Evolutionary conservation across 257 asterid genomes (phyloP).

Genomic region (Rhazya stricta): DNA sequence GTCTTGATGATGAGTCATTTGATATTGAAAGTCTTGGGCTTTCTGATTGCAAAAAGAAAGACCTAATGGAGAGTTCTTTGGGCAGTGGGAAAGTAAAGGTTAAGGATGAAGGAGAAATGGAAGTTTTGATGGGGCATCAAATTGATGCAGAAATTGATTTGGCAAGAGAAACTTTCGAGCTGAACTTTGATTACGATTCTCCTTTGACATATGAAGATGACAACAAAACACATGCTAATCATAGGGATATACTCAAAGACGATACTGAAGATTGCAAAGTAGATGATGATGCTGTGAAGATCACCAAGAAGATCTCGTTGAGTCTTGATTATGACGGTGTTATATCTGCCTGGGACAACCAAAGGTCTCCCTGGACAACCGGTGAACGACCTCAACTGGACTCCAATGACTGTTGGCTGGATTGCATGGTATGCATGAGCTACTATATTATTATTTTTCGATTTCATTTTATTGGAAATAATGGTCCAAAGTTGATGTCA

Average conservation of each 20-base stretch:
- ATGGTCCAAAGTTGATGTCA: not conserved
- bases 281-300: constrained; percentile 19
- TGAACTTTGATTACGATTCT: constrained; percentile 53
- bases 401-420: constrained; percentile 53
- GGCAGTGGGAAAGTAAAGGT: constrained; percentile 38
- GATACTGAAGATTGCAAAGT: constrained; percentile 22
- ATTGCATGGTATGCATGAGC: constrained; percentile 46
- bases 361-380: constrained; percentile 66
- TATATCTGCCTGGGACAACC: constrained; percentile 61
- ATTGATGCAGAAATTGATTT: constrained; percentile 29
- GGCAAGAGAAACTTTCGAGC: constrained; percentile 44
- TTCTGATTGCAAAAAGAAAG: constrained; percentile 31
- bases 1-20: constrained; percentile 59
- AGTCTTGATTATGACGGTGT: constrained; percentile 65
- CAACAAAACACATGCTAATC: constrained; percentile 4
- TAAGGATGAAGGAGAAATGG: constrained; percentile 37
- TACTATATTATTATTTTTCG: not conserved
- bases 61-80: constrained; percentile 18
- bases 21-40: constrained; percentile 67
- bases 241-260: not conserved
- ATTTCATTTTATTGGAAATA: too few species aligned
- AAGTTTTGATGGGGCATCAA: not conserved
- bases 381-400: constrained; percentile 67
- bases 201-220: constrained; percentile 30
- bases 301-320: constrained; percentile 40